Evolutionary conservation across 75 land plant genomes (phyloP), one percentile per base, ranked within the genome.

Genomic region (Cunninghamia lanceolata): DNA sequence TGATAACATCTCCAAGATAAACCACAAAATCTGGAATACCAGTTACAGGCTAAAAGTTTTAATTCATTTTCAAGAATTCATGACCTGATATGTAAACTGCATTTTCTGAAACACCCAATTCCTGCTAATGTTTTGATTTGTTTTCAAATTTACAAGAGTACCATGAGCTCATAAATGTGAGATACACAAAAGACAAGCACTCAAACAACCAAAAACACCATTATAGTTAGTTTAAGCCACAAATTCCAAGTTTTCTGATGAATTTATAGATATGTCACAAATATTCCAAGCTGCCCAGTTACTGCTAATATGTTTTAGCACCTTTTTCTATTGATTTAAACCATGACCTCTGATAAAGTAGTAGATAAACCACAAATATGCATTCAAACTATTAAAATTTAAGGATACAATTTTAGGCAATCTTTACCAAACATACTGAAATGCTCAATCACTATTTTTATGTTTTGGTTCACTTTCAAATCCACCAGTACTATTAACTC

Each of bases 1-100:
- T 97, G 40, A 97, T 85, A 36, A 95, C 85, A 89, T 97, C 99
- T 73, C 99, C 99, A 96, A 90, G 91, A 86, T 91, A 97, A 17
- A 97, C 76, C 34, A 97, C 98, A 86, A 97, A 94, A 84, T 96
- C 98, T 97, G 96, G 84, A 85, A 30, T 73, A n/a, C 54, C 54
- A 52, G 10, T 52, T 52, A 52, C 14, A 52, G 15, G 15, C 15
- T 52, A 52, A 52, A 52, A 79, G 6, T 56, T 63, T 25, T 5
- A 63, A 63, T 25, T 63, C n/a, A 56, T 56, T 56, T 56, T 56
- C 63, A 56, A 56, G 28, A 17, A 56, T 79, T 15, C 16, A 36
- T 79, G 82, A 42, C 14, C 2, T 38, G 21, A 78, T 15, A 40
- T 10, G 6, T 39, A 39, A 6, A 6, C 45, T 80, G 21, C 13